These are phyloP conservation scores for Calonectria fujianensis DNA, from an alignment of 2,329 filamentous ascomycete species.

Conservation along the genomic window DNA sequence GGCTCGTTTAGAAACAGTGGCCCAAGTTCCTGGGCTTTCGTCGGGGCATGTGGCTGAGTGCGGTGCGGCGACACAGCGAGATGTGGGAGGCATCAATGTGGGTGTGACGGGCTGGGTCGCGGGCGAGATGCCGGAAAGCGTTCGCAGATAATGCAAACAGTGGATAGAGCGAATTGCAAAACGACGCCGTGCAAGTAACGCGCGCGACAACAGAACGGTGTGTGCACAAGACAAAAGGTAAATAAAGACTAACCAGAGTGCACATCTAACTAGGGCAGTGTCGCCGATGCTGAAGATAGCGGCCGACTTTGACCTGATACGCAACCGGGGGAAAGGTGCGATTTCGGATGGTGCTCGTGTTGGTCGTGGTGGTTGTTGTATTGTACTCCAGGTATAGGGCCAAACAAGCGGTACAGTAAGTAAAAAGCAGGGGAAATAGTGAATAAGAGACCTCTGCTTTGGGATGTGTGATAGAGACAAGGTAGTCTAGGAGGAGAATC, in stretches of 20 bases:
- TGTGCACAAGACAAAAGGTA: slow-evolving; percentile 5
- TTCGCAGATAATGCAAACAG: slow-evolving; percentile 51
- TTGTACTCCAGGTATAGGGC: slow-evolving; percentile 42
- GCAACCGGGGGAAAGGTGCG: slow-evolving; percentile 17
- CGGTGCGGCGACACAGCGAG: no score
- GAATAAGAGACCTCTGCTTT: slow-evolving; percentile 54
- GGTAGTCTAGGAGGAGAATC: slow-evolving; percentile 51
- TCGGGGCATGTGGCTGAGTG: no score
- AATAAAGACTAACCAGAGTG: slow-evolving; percentile 30
- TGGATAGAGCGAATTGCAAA: slow-evolving; percentile 47
- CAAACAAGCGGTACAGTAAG: slow-evolving; percentile 41
- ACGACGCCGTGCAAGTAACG: slow-evolving; percentile 46
- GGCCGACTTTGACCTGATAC: slow-evolving; percentile 30
- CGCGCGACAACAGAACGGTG: slow-evolving; percentile 25
- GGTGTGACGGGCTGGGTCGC: slow-evolving; percentile 47
- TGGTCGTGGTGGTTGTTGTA: slow-evolving; percentile 30
- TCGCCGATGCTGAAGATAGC: slow-evolving; percentile 26
- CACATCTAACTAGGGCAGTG: slow-evolving; percentile 14
- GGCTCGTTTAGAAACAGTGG: no score
- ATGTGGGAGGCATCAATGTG: slow-evolving; percentile 1
- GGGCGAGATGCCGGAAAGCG: slow-evolving; percentile 50
- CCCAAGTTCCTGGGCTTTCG: no score
- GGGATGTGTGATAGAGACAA: slow-evolving; percentile 48
- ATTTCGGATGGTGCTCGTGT: slow-evolving; percentile 33
- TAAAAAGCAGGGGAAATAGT: slow-evolving; percentile 41